Percentiles rank a stretch among this genome's conserved stretches.
Evolutionary conservation across 2,329 filamentous ascomycete genomes (phyloP).

Genomic region (Fusarium miscanthi): DNA sequence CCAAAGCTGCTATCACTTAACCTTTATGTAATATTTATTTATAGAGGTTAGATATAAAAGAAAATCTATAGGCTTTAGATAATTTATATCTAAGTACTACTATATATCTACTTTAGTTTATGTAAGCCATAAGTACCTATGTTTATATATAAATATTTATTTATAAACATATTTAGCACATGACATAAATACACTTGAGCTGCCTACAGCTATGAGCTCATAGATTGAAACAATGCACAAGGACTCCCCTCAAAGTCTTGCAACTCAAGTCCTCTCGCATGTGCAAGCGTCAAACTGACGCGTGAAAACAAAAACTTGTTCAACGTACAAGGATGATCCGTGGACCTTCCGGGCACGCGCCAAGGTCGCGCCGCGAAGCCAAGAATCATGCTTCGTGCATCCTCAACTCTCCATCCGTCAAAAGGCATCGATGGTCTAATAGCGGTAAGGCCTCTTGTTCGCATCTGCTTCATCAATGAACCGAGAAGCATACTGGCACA

Average conservation of each 20-base stretch:
- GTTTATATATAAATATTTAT: too few relatives aligned
- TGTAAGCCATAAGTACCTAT: too few relatives aligned
- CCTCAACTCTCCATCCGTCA: constrained; percentile 26
- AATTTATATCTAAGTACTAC: neutral
- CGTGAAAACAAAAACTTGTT: constrained; percentile 3
- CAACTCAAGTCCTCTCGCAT: constrained; percentile 1
- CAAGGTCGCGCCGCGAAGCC: constrained; percentile 7
- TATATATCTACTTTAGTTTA: too few relatives aligned
- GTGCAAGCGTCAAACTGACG: constrained; percentile 3
- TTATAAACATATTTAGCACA: neutral
- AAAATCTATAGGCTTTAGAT: too few relatives aligned
- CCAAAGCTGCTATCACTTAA: neutral
- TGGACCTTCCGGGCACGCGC: constrained; percentile 22
- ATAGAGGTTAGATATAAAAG: too few relatives aligned
- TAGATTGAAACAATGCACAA: neutral
- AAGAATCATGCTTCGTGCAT: constrained; percentile 12
- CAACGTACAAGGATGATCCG: constrained; percentile 19
- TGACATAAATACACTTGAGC: fast-evolving
- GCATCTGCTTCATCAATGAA: constrained; percentile 19
- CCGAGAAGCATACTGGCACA: constrained; percentile 24
- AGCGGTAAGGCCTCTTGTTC: neutral
- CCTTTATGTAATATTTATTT: neutral
- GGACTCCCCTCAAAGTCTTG: constrained; percentile 7
- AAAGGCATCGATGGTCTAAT: neutral
- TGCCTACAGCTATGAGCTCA: neutral